Base-by-base conservation (phyloP, 257 asterid genomes). In the Paraleonurus japonicus region DNA sequence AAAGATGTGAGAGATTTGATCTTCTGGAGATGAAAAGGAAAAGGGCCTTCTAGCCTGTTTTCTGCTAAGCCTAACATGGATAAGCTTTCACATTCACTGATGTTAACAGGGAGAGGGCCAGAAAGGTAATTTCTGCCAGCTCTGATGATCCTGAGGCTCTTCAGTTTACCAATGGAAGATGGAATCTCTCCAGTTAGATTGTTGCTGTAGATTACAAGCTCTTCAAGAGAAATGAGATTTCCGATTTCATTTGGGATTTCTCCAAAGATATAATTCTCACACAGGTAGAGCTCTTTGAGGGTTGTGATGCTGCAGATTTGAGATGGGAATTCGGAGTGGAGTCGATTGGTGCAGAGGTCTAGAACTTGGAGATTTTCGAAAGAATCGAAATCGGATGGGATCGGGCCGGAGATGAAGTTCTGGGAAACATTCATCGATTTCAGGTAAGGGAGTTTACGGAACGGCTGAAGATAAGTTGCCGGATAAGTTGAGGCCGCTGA, bases 331-430 rank as follows among this genome's bases (percentile, higher is more conserved):
- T 57, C 61, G n/a, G 71, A 71, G 67, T 86, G 86, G 74, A 92
- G 60, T 58, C 93, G 78, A 27, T 92, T 92, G 2, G 95, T 92
- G 82, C 96, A 89, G 61, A 92, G 95, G 93, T 89, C 92, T 70
- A 92, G 74, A 48, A 79, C 78, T 62, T 85, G 62, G 7, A 92
- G 86, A 30, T 37, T 82, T 0, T 28, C 78, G 72, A 90, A 91
- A 3, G 57, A 60, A 3, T 71, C 24, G 75, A 89, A 82, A 74
- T 81, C 80, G 24, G 54, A 45, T 67, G 96, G 96, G 54, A 92
- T 82, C 9, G 85, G 79, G 32, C 94, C 98, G 20, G 94, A 86
- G 51, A 92, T 79, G 85, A 86, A 86, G 77, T 89, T 89, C 33
- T 30, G 75, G 0, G 98, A 89, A 60, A 92, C 35, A 61, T 92